Evolutionary conservation across 208 protist genomes (phyloP).

Genomic region (Endotrypanum monterogeii): DNA sequence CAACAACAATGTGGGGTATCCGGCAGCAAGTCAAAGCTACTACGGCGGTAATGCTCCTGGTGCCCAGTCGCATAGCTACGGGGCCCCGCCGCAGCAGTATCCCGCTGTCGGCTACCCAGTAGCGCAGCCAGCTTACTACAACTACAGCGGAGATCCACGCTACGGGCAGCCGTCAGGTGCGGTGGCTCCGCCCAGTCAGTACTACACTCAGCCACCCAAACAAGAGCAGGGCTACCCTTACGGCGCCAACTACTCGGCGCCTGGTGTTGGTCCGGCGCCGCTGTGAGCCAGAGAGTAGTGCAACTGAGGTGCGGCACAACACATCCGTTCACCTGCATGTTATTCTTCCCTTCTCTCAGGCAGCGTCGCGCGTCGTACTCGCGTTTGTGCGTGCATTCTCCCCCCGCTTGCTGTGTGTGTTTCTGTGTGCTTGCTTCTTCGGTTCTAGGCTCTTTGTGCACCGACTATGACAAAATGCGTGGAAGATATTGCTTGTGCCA

Average conservation of each 20-base stretch:
- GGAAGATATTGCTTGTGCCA: no score
- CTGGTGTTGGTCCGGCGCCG: background rate
- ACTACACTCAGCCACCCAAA: constrained; percentile 2
- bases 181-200: background rate
- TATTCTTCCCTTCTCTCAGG: no score
- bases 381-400: no score
- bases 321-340: background rate
- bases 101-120: constrained; percentile 18
- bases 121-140: constrained; percentile 33
- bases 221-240: background rate
- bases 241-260: background rate
- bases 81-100: constrained; percentile 20
- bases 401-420: no score
- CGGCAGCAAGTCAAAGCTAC: background rate
- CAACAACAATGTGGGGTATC: background rate
- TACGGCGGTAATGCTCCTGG: constrained; percentile 2
- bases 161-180: background rate
- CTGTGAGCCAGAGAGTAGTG: background rate
- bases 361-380: no score
- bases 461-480: no score
- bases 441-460: no score
- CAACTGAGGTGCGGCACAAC: background rate
- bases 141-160: constrained; percentile 24
- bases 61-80: constrained; percentile 14
- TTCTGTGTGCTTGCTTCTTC: no score